phyloP scores from a whole-genome alignment of 164 flowering plant genomes.

The Vitis rupestris region DNA sequence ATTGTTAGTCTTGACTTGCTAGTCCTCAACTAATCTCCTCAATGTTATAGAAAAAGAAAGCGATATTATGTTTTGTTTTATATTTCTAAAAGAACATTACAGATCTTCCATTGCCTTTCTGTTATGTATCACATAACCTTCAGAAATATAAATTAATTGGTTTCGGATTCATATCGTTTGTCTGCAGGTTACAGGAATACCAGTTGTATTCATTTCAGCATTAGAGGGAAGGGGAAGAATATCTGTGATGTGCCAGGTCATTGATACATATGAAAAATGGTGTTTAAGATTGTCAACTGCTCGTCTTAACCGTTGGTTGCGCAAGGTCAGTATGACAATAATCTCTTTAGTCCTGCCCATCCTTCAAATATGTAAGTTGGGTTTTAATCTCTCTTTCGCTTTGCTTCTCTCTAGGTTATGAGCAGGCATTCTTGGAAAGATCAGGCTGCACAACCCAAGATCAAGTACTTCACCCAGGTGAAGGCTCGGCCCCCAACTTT shows the following conservation, averaged over 20 bases:
- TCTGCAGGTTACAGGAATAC: no score
- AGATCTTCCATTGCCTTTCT: no score
- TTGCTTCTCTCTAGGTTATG: slow-evolving; percentile 58
- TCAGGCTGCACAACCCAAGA: slow-evolving; percentile 79
- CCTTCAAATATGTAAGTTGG: background rate
- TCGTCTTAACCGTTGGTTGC: slow-evolving; percentile 90
- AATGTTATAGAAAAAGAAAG: no score
- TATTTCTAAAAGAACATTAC: no score
- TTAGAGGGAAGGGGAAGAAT: slow-evolving; percentile 77
- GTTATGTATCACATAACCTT: no score
- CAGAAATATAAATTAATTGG: no score
- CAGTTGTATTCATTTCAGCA: slow-evolving; percentile 90
- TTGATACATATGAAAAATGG: slow-evolving; percentile 88
- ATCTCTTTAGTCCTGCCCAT: background rate
- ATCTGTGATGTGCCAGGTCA: slow-evolving; percentile 67
- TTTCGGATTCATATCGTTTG: no score
- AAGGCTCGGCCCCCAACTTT: slow-evolving; percentile 98
- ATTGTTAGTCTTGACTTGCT: no score
- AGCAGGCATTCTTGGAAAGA: slow-evolving; percentile 99
- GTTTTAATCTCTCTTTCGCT: background rate
- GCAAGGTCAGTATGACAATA: slow-evolving; percentile 52
- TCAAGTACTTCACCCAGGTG: slow-evolving; percentile 94
- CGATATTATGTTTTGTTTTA: no score
- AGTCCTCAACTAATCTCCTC: no score
- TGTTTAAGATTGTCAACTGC: slow-evolving; percentile 87